Base-by-base conservation (phyloP, 2,329 filamentous ascomycete genomes). In the Neonectria ditissima region DNA sequence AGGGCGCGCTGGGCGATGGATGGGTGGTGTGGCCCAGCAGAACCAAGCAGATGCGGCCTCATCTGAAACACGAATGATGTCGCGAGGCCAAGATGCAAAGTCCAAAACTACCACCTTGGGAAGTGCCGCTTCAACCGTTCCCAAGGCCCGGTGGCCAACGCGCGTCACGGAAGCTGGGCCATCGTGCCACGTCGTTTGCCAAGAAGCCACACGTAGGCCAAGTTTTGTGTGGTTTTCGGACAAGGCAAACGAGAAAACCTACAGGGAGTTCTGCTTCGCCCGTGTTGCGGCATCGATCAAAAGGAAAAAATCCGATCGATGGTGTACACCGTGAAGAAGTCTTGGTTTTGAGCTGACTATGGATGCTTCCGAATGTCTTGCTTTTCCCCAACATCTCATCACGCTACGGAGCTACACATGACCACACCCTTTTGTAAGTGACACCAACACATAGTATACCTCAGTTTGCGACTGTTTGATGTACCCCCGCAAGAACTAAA, bases 1-100 rank as follows among this genome's bases (percentile, higher is more conserved):
- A 62, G 62, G 66, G 60, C 50, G 45, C 45, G 52, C 16, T 56
- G 52, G 52, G 53, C 22, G 41, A 62, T 56, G 61, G 63, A 37
- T 37, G 53, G 63, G 41, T 44, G 63, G 41, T 44, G 41, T 47
- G 43, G 68, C 68, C 68, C 65, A 65, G 57, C 50, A n/a, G 28
- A 20, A n/a, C 13, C 65, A 68, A 68, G 48, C 30, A 47, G 24
- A 41, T 54, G 41, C 58, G 56, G 37, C 51, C 39, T 59, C 34
- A n/a, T 59, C 69, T 66, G 69, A 69, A 71, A 73, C 68, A 65
- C 34, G 57, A 65, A 67, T 73, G 55, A 73, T 69, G 60, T 69
- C 58, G 55, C 58, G 57, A 58, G 53, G 62, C 66, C 44, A 52
- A 44, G 39, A 41, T 8, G 7, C 26, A 43, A 34, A 37, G 37